A percentile compares a stretch with the other conserved stretches of the same genome.
These are phyloP conservation scores for Trametes cinnabarina DNA, from an alignment of 768 basidiomycete genomes.

Conservation along the genomic window DNA sequence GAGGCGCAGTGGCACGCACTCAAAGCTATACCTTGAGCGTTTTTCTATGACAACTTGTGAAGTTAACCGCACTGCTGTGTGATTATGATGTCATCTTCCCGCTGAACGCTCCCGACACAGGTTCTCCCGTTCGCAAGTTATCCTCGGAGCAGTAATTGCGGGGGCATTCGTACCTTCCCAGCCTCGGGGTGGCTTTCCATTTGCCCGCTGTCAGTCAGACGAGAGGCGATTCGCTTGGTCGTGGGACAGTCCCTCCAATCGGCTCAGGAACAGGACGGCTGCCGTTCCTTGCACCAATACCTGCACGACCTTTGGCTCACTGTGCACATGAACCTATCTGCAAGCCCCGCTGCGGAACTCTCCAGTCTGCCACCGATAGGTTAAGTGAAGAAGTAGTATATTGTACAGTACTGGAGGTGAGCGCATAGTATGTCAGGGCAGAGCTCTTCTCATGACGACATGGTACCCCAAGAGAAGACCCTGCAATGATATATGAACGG, in stretches of 20 bases:
- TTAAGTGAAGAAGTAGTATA: background rate
- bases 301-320: background rate
- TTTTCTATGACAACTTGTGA: too few species aligned
- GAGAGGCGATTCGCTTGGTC: background rate
- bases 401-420: background rate
- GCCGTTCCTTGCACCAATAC: background rate
- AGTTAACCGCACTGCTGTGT: background rate
- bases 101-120: background rate
- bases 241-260: background rate
- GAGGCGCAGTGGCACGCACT: too few species aligned
- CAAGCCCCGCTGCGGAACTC: background rate
- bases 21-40: too few species aligned
- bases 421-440: background rate
- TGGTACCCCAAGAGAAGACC: background rate
- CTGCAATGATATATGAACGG: conserved; percentile 7
- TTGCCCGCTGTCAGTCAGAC: background rate
- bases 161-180: background rate
- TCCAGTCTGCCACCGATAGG: background rate
- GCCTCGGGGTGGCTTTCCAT: background rate
- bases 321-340: background rate
- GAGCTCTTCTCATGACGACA: background rate
- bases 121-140: background rate
- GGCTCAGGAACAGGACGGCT: background rate
- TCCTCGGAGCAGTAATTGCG: background rate
- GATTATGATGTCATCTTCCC: background rate